Evolutionary conservation across 1,139 yeast species (phyloP), one percentile per base, ranked within the genome.

Genomic region (Suhomyces bribrorum): DNA sequence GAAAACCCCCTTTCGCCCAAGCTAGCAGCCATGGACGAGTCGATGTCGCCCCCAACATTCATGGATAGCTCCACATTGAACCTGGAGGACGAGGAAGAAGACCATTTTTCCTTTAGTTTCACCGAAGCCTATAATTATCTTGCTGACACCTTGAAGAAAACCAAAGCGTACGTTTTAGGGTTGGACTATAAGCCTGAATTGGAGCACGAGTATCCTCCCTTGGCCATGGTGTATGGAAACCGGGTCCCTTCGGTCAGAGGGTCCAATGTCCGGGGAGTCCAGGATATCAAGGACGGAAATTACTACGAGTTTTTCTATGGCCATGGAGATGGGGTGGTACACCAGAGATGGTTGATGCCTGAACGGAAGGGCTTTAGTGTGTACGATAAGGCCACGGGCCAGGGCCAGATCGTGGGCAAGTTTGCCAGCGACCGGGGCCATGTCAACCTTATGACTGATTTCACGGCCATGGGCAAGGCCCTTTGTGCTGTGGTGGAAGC

Each of bases 271-370:
- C 60, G 68, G 26, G 75, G 80, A 2, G 54, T 57, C n/a, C 75
- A 80, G 18, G 92, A 80, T 35, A 81, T 89, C 41, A 72, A 67
- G 46, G 73, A 74, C 26, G 96, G 96, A 5, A 77, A 79, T 46
- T 89, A 86, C 60, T 80, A 77, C 47, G 83, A 86, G 49, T 83
- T 87, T 50, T 78, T 75, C 50, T 88, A 86, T 56, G 96, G 95
- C 0, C 89, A 89, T 7, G 97, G 97, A 6, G 97, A 89, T 56
- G 97, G 97, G 24, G 96, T 89, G 12, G 86, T 88, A 1, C 88
- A 86, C 59, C 87, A 83, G 50, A 79, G 79, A 46, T 83, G 90
- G 83, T 62, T 86, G 29, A 77, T 88, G 79, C 96, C 97, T 0
- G 85, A 83, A 51, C 63, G 68, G 18, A 71, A 73, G 47, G 94